These are phyloP conservation scores for Colletotrichum sojae DNA, from an alignment of 2,329 filamentous ascomycete genomes.

Conservation along the genomic window DNA sequence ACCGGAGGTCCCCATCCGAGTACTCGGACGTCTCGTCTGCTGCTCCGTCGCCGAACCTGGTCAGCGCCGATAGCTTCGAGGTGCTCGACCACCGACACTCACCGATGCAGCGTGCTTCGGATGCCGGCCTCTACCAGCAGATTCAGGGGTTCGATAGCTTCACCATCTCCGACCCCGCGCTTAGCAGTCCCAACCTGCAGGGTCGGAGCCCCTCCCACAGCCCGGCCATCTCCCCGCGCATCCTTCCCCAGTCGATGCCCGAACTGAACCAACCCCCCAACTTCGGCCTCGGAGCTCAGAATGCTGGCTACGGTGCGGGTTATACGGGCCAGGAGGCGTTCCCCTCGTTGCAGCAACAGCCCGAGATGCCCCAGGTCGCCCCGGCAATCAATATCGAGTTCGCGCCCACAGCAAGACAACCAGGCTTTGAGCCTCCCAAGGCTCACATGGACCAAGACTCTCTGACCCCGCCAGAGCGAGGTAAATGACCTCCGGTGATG, in stretches of 20 bases:
- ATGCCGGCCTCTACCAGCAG: conserved; percentile 81
- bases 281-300: conserved; percentile 60
- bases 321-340: conserved; percentile 65
- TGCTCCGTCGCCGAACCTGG: conserved; percentile 85
- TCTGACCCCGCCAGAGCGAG: conserved; percentile 83
- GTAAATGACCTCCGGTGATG: conserved; percentile 52
- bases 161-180: conserved; percentile 80
- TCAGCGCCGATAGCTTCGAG: conserved; percentile 85
- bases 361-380: conserved; percentile 83
- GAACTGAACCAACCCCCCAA: conserved; percentile 64
- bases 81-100: conserved; percentile 79
- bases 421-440: conserved; percentile 77
- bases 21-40: conserved; percentile 92
- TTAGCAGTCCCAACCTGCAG: conserved; percentile 74
- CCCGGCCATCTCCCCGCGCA: conserved; percentile 75
- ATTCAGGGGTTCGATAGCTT: conserved; percentile 85
- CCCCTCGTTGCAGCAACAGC: conserved; percentile 63
- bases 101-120: conserved; percentile 82
- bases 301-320: conserved; percentile 54
- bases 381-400: conserved; percentile 97
- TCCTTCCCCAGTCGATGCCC: conserved; percentile 69
- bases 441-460: conserved; percentile 80
- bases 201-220: conserved; percentile 87
- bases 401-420: conserved; percentile 80
- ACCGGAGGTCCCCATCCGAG: conserved; percentile 89